These are phyloP conservation scores for Fusarium sp. DNA, from an alignment of 2,329 filamentous ascomycete genomes.

Conservation along the genomic window DNA sequence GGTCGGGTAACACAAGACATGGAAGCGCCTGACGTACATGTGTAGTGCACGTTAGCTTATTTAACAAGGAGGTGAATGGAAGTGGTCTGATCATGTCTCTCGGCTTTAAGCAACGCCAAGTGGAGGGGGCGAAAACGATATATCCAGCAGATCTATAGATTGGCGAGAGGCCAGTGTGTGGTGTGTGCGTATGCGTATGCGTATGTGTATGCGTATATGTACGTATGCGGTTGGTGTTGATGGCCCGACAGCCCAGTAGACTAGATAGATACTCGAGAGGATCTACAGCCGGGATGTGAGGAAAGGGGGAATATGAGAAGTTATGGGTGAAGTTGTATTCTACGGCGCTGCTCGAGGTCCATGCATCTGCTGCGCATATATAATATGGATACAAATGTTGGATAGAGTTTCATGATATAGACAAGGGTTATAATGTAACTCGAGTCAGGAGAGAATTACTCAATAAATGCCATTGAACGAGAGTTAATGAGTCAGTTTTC, in stretches of 20 bases:
- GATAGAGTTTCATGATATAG: constrained; percentile 15
- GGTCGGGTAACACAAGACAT: constrained; percentile 38
- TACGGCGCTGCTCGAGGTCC: constrained; percentile 14
- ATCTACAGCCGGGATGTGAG: constrained; percentile 28
- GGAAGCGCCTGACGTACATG: constrained; percentile 26
- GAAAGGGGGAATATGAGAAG: constrained; percentile 8
- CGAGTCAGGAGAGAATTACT: neutral
- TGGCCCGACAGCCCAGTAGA: neutral
- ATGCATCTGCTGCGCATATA: constrained; percentile 21
- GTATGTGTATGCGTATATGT: neutral
- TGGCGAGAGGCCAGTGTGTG: constrained; percentile 20
- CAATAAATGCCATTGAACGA: neutral
- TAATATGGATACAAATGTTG: constrained; percentile 16
- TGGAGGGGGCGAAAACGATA: constrained; percentile 12
- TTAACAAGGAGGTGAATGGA: constrained; percentile 3
- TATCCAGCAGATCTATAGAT: constrained; percentile 23
- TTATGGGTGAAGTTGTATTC: constrained; percentile 26
- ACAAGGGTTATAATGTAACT: constrained; percentile 8
- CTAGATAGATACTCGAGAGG: neutral
- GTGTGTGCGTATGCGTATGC: constrained; percentile 15
- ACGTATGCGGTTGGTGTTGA: constrained; percentile 11
- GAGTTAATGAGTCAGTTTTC: neutral
- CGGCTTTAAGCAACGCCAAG: constrained; percentile 24
- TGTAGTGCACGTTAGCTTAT: constrained; percentile 25
- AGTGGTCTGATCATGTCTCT: constrained; percentile 28